Base-by-base conservation (phyloP, 108 stramenopile genomes). In the Schizochytrium sp. region DNA sequence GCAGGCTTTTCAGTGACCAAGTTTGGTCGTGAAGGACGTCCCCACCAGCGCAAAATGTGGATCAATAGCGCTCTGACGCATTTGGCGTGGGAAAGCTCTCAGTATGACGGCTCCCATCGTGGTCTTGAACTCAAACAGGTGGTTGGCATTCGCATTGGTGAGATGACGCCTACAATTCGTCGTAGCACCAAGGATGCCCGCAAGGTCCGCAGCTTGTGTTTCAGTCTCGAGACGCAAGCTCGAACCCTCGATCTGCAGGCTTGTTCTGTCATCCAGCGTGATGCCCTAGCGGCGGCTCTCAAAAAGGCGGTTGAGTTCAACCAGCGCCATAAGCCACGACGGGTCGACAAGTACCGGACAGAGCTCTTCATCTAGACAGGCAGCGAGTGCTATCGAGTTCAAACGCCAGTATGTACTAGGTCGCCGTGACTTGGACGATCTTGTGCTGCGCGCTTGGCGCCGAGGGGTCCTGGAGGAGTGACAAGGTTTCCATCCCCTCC, bases 1-100 rank as follows among this genome's bases (percentile, higher is more conserved):
- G 76, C 76, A 6, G 76, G 76, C 43, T 83, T 83, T 28, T 53
- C 48, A 8, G 76, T 83, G 3, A 83, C 76, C 76, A 83, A 83
- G 51, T 83, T 83, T 83, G 76, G 76, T 23, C 76, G 76, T 55
- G 76, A 83, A 83, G 76, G 76, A 16, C 76, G 76, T 83, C 76
- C 76, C 3, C 76, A 83, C 23, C 76, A 83, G 51, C 76, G 76
- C 6, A 83, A 83, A 53, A 83, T 83, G 76, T 83, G 76, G 76
- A 83, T 83, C 28, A 83, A 83, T 0, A 53, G 48, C n/a, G 76
- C 76, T 6, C 51, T 83, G 10, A 83, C 76, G 48, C 76, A 83
- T 23, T 34, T 83, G 76, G 76, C 76, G 6, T 83, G 76, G 76
- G 76, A 83, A 5, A 83, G 76, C 76, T 47, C 76, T 6, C 76